phyloP scores from a whole-genome alignment of 116 monocot species.

The Cymodocea nodosa region DNA sequence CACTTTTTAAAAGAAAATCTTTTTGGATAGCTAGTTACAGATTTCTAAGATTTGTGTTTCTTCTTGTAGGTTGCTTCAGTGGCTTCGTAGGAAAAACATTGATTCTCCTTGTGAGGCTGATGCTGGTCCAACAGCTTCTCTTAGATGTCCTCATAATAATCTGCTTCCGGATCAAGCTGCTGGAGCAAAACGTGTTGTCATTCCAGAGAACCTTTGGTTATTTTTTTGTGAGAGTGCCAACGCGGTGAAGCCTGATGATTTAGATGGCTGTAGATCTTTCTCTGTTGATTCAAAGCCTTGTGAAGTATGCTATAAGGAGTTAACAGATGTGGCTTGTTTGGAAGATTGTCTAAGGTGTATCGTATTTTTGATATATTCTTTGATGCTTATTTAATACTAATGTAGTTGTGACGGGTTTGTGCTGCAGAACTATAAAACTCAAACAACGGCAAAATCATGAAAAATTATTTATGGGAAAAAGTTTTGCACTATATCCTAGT shows the following conservation, averaged over 20 bases:
- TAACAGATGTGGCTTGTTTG: conserved; percentile 58
- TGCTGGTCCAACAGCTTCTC: conserved; percentile 76
- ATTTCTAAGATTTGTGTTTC: neutral
- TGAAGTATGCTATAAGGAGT: conserved; percentile 47
- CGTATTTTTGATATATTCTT: neutral
- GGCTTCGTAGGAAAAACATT: conserved; percentile 75
- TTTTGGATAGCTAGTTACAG: neutral
- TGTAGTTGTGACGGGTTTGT: neutral
- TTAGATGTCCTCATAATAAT: conserved; percentile 68
- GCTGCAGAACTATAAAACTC: conserved; percentile 66
- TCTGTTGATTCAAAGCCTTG: conserved; percentile 55
- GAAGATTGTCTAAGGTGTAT: conserved; percentile 65
- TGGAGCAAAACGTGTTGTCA: conserved; percentile 72
- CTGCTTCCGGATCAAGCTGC: conserved; percentile 81
- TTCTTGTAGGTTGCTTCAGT: conserved; percentile 67
- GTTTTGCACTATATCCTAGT: conserved; percentile 45
- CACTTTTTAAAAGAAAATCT: neutral
- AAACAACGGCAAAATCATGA: conserved; percentile 86
- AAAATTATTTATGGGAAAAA: conserved; percentile 69
- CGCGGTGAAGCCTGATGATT: conserved; percentile 38
- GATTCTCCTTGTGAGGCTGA: conserved; percentile 67
- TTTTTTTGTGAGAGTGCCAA: conserved; percentile 64
- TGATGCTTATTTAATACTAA: neutral
- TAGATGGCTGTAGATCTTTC: conserved; percentile 34
- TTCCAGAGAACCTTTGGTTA: conserved; percentile 76